Evolutionary conservation across 2,329 filamentous ascomycete species (phyloP).

Genomic region (Pseudocercospora eumusae): DNA sequence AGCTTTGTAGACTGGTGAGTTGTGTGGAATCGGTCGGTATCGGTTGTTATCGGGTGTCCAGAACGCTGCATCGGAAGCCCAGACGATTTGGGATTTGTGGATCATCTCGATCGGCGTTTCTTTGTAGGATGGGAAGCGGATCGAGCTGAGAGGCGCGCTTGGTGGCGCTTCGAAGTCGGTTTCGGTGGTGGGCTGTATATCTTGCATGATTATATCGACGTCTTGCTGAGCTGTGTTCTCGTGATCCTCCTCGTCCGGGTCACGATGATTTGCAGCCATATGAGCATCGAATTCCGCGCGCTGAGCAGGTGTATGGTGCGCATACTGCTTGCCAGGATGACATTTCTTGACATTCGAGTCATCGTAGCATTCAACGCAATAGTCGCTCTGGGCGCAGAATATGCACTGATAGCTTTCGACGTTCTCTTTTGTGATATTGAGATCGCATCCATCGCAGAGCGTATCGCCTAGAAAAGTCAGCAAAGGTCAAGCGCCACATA

Average conservation of each 20-base stretch:
- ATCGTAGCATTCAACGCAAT: not conserved
- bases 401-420: not conserved
- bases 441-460: not conserved
- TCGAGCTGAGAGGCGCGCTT: not conserved
- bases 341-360: not conserved
- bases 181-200: not conserved
- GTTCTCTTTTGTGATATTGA: not conserved
- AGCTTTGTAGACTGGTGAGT: constrained; percentile 8
- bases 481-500: not conserved
- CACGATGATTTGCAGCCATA: not conserved
- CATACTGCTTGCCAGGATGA: not conserved
- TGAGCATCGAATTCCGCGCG: not conserved
- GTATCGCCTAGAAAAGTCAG: not conserved
- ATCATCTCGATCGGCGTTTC: not conserved
- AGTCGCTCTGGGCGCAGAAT: not conserved
- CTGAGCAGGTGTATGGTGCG: not conserved
- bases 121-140: not conserved
- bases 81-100: not conserved
- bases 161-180: not conserved
- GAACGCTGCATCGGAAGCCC: not conserved
- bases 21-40: not conserved
- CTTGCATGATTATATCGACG: not conserved
- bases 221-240: not conserved
- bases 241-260: not conserved
- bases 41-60: not conserved